phyloP scores from a whole-genome alignment of 2,329 filamentous ascomycete species.

The Fusarium sp. region DNA sequence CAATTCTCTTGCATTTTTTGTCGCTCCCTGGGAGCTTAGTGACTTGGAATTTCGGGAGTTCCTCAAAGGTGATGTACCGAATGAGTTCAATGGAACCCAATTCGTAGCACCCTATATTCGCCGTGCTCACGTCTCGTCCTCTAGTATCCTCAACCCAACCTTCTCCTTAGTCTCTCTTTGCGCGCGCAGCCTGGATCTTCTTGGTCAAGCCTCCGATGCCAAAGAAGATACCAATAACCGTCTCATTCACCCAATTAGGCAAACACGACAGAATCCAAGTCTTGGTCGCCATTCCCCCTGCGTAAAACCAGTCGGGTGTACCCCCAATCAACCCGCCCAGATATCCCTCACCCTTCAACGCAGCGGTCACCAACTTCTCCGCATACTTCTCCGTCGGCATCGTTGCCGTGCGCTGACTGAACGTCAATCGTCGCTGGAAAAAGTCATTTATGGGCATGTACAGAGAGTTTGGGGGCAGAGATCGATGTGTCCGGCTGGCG shows the following conservation, averaged over 20 bases:
- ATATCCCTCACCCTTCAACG: constrained; percentile 53
- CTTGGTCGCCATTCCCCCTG: constrained; percentile 44
- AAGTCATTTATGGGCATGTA: constrained; percentile 58
- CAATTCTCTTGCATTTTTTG: not conserved
- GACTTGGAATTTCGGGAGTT: not conserved
- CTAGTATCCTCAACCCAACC: not conserved
- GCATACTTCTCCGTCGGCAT: constrained; percentile 58
- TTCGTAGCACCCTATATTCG: not conserved
- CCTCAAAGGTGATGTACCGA: not conserved
- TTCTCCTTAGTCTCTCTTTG: constrained; percentile 34
- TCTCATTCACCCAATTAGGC: constrained; percentile 45
- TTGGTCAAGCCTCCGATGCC: constrained; percentile 40
- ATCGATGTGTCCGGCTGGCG: constrained; percentile 52
- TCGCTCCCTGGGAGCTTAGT: not conserved
- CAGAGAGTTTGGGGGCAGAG: constrained; percentile 56
- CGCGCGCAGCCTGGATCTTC: constrained; percentile 37
- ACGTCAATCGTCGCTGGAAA: constrained; percentile 58
- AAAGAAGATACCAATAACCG: constrained; percentile 43
- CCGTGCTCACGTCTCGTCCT: not conserved
- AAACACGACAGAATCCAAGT: constrained; percentile 43
- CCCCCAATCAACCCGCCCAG: constrained; percentile 47
- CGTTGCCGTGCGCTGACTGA: constrained; percentile 59
- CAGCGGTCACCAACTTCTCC: constrained; percentile 52
- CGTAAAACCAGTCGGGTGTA: constrained; percentile 49
- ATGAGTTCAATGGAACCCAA: not conserved